phyloP scores from a whole-genome alignment of 2,329 filamentous ascomycete species.

The Periconia macrospinosa region DNA sequence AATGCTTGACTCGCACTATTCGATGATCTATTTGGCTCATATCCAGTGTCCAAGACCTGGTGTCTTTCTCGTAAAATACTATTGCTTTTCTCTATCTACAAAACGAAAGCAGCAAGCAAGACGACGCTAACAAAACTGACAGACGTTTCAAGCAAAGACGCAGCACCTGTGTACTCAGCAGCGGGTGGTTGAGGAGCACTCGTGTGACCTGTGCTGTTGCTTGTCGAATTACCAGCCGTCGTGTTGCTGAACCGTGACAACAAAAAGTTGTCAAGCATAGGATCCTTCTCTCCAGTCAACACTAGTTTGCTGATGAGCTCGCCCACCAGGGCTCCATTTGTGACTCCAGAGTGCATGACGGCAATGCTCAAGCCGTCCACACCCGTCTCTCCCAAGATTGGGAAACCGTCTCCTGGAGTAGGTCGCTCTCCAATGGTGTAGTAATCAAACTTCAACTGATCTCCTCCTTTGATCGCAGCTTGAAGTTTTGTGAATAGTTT shows the following conservation, averaged over 20 bases:
- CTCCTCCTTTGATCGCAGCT: slow-evolving; percentile 2
- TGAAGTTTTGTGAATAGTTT: slow-evolving; percentile 5
- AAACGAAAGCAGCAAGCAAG: too few relatives aligned
- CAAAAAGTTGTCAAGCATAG: slow-evolving; percentile 3
- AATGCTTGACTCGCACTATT: too few relatives aligned
- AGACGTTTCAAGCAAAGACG: too few relatives aligned
- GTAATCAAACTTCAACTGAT: slow-evolving; percentile 3
- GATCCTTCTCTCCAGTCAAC: slow-evolving; percentile 6
- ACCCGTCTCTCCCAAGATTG: slow-evolving; percentile 6
- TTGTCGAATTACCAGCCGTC: background rate
- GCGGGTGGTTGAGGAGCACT: too few relatives aligned
- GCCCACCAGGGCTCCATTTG: slow-evolving; percentile 6
- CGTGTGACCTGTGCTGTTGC: background rate
- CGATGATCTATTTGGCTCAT: too few relatives aligned
- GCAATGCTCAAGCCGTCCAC: slow-evolving; percentile 7
- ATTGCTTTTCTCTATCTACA: too few relatives aligned
- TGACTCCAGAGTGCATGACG: slow-evolving; percentile 7
- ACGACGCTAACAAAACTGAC: too few relatives aligned
- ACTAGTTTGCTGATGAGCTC: slow-evolving; percentile 5
- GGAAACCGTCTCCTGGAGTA: slow-evolving; percentile 5
- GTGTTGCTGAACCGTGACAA: slow-evolving; percentile 4
- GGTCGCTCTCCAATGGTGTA: slow-evolving; percentile 7
- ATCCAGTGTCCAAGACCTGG: too few relatives aligned
- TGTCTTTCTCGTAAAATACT: too few relatives aligned
- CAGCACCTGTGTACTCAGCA: too few relatives aligned